phyloP scores from a whole-genome alignment of 305 asterid genomes.

The Fraxinus paxiana region DNA sequence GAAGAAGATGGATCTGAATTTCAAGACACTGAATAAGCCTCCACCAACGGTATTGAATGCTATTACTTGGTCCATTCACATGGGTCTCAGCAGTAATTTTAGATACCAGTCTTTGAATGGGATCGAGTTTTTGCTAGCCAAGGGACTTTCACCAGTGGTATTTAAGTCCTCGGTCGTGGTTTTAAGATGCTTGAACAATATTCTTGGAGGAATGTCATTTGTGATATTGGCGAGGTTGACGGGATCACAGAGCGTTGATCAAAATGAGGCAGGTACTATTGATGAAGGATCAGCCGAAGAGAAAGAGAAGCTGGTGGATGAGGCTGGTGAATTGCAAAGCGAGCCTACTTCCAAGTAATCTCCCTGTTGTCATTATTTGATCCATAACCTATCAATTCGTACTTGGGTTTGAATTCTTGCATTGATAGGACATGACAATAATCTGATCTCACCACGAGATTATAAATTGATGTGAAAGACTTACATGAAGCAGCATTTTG shows the following conservation, averaged over 20 bases:
- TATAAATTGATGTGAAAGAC: background rate
- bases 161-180: constrained; percentile 37
- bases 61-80: constrained; percentile 45
- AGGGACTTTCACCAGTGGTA: constrained; percentile 28
- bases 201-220: constrained; percentile 46
- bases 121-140: constrained; percentile 39
- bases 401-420: background rate
- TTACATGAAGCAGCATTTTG: background rate
- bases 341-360: constrained; percentile 11
- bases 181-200: constrained; percentile 43
- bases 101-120: constrained; percentile 48
- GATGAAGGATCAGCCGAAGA: constrained; percentile 9
- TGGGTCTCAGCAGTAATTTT: constrained; percentile 44
- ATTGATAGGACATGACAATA: background rate
- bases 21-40: constrained; percentile 42
- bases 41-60: constrained; percentile 44
- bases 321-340: background rate
- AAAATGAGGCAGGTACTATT: constrained; percentile 14
- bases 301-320: constrained; percentile 17
- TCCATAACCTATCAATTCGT: background rate
- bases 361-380: background rate
- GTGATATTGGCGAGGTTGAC: constrained; percentile 48
- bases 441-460: background rate
- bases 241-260: constrained; percentile 35
- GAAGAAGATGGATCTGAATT: constrained; percentile 46